Conservation (phyloP, 148 eudicot species). For the Camellia sinensis region DNA sequence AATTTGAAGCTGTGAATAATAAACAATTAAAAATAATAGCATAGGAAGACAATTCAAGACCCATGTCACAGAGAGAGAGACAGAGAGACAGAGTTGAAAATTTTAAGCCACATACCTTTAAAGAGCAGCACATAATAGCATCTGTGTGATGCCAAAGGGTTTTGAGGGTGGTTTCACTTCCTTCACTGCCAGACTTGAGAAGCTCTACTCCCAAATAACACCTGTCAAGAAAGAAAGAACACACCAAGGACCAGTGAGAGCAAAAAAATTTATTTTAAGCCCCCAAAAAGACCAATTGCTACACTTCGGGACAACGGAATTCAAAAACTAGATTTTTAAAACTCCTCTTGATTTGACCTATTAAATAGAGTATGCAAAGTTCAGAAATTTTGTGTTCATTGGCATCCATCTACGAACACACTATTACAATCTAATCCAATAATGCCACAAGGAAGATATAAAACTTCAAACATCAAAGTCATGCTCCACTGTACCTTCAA, state of each 20-base stretch:
- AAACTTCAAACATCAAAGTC: neutral
- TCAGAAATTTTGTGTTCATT: neutral
- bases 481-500: neutral
- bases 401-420: neutral
- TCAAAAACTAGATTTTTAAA: neutral
- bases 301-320: neutral
- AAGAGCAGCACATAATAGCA: constrained; percentile 88
- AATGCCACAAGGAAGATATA: neutral
- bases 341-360: neutral
- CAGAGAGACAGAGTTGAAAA: neutral
- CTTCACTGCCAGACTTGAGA: constrained; percentile 60
- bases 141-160: constrained; percentile 83
- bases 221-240: constrained; percentile 32
- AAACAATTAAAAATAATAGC: no score
- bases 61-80: neutral
- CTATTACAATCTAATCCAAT: no score
- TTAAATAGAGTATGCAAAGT: neutral
- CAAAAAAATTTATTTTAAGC: neutral
- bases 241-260: neutral
- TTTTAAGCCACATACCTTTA: constrained; percentile 48
- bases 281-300: neutral
- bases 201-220: constrained; percentile 76
- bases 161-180: constrained; percentile 67
- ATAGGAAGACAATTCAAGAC: neutral
- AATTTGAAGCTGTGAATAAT: no score